Evolutionary conservation across 2,329 filamentous ascomycete genomes (phyloP).

Genomic region (Paraphoma chrysanthemicola): DNA sequence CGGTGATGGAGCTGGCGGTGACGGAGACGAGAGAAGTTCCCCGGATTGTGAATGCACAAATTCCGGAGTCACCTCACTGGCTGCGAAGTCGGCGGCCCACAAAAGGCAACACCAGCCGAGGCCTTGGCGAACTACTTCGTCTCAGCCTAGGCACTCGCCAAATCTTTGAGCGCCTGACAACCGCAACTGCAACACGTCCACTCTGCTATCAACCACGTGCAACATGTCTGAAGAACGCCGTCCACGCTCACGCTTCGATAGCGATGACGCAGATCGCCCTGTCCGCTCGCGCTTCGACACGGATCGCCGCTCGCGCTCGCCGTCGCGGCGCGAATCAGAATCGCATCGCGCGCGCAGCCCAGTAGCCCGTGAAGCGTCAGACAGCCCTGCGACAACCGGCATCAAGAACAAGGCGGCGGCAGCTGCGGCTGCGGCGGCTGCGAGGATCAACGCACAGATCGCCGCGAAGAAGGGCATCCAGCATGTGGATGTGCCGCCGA

Average conservation of each 20-base stretch:
- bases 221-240: conserved; percentile 80
- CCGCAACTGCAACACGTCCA: conserved; percentile 3
- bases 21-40: conserved; percentile 3
- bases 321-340: conserved; percentile 69
- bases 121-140: conserved; percentile 6
- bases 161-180: conserved; percentile 1
- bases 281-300: conserved; percentile 76
- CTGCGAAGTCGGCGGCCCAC: conserved; percentile 5
- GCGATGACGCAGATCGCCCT: conserved; percentile 76
- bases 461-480: conserved; percentile 80
- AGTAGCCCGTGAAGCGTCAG: conserved; percentile 58
- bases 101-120: conserved; percentile 6
- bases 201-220: conserved; percentile 6
- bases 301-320: conserved; percentile 71
- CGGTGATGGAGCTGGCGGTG: conserved; percentile 8
- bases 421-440: conserved; percentile 83
- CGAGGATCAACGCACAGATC: conserved; percentile 57
- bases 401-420: conserved; percentile 68
- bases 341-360: conserved; percentile 82
- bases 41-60: conserved; percentile 6
- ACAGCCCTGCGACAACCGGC: conserved; percentile 55
- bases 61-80: neutral
- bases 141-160: conserved; percentile 6
- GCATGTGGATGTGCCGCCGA: conserved; percentile 86
- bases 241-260: conserved; percentile 94